A percentile compares a stretch with the other conserved stretches of the same genome.
These are phyloP conservation scores for Strobilomyces echinocephalus DNA, from an alignment of 768 basidiomycete genomes.

Conservation along the genomic window DNA sequence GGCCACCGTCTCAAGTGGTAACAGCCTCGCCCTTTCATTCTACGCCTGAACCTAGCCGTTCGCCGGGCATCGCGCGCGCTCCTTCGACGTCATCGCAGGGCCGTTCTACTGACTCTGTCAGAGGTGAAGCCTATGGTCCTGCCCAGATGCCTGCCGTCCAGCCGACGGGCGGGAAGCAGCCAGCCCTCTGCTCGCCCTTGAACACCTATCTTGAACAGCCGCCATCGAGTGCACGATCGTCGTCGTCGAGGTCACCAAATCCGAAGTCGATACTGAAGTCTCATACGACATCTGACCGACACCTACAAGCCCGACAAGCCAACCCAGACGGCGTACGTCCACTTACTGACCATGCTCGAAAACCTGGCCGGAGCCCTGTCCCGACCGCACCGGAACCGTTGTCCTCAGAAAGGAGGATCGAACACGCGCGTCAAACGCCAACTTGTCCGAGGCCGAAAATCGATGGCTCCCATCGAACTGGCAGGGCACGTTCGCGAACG, in stretches of 20 bases:
- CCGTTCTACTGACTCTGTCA: constrained; percentile 12
- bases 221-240: background rate
- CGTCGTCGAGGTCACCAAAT: constrained; percentile 26
- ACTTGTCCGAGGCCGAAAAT: constrained; percentile 8
- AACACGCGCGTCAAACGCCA: constrained; percentile 5
- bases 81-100: constrained; percentile 19
- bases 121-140: background rate
- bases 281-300: constrained; percentile 17
- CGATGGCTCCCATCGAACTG: constrained; percentile 13
- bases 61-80: constrained; percentile 10
- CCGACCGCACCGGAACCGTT: constrained; percentile 10
- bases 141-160: background rate
- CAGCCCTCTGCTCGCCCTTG: constrained; percentile 7
- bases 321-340: constrained; percentile 7
- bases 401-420: background rate
- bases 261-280: constrained; percentile 32
- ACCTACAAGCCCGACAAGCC: constrained; percentile 9
- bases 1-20: constrained; percentile 37
- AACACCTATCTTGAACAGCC: constrained; percentile 15
- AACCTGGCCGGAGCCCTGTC: constrained; percentile 4
- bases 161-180: constrained; percentile 1
- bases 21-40: constrained; percentile 8
- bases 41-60: background rate
- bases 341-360: constrained; percentile 11
- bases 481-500: constrained; percentile 28